These are phyloP conservation scores for Meyerozyma carpophila DNA, from an alignment of 1,139 yeast genomes.

Conservation along the genomic window DNA sequence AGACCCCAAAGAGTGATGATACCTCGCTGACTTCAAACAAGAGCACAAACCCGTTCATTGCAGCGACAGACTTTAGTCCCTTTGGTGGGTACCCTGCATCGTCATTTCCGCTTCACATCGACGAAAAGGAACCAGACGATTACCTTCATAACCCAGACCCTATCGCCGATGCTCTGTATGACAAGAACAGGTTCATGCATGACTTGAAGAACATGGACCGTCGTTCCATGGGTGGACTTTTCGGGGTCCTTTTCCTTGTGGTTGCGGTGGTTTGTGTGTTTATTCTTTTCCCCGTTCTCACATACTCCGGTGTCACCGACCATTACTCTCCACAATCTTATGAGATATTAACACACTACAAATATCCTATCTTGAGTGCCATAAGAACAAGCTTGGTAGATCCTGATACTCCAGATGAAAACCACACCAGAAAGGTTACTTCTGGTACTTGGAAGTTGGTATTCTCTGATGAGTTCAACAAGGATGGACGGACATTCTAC, in stretches of 20 bases:
- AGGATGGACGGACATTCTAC: conserved; percentile 24
- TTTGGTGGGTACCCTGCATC: conserved; percentile 26
- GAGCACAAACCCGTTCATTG: conserved; percentile 7
- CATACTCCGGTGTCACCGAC: conserved; percentile 16
- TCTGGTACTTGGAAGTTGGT: conserved; percentile 20
- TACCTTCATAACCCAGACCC: conserved; percentile 26
- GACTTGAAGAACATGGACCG: conserved; percentile 21
- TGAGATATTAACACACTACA: conserved; percentile 17
- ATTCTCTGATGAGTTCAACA: conserved; percentile 25
- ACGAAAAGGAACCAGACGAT: conserved; percentile 23
- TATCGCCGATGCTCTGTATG: conserved; percentile 21
- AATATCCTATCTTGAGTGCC: conserved; percentile 20
- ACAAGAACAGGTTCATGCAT: conserved; percentile 19
- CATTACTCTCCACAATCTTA: conserved; percentile 12
- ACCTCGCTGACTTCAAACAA: not conserved
- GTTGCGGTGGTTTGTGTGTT: conserved; percentile 15
- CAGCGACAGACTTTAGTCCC: conserved; percentile 15
- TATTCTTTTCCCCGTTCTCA: conserved; percentile 19
- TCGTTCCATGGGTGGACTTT: conserved; percentile 15
- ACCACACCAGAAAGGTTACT: conserved; percentile 8
- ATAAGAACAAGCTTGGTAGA: conserved; percentile 20
- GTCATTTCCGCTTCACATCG: conserved; percentile 22
- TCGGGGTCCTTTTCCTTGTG: conserved; percentile 15
- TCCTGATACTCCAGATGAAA: conserved; percentile 21
- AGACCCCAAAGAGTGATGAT: conserved; percentile 1